Evolutionary conservation across 805 yeast species (phyloP).

Genomic region (Kodamaea lidongshanica): DNA sequence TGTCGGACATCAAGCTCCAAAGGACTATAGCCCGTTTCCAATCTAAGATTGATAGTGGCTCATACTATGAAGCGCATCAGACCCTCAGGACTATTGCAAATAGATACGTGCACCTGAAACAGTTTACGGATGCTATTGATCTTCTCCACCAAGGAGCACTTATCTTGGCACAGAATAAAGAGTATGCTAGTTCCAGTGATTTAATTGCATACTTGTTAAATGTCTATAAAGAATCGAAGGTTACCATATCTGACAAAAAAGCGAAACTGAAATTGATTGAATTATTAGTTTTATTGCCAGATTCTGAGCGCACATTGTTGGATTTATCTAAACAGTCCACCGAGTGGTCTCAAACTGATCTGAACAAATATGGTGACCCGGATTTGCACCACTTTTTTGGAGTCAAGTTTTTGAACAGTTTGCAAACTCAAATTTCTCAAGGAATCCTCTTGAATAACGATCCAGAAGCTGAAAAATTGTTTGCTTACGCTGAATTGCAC

Average conservation of each 20-base stretch:
- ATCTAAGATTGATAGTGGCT: slow-evolving; percentile 62
- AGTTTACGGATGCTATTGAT: slow-evolving; percentile 66
- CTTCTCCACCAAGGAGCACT: slow-evolving; percentile 66
- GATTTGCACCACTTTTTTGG: slow-evolving; percentile 73
- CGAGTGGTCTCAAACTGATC: slow-evolving; percentile 54
- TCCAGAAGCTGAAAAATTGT: slow-evolving; percentile 34
- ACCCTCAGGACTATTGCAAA: slow-evolving; percentile 85
- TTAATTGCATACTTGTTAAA: slow-evolving; percentile 66
- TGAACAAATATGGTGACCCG: slow-evolving; percentile 61
- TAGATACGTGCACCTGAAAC: slow-evolving; percentile 65
- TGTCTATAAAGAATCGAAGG: slow-evolving; percentile 50
- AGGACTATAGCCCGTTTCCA: slow-evolving; percentile 58
- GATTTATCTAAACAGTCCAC: slow-evolving; percentile 62
- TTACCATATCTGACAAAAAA: slow-evolving; percentile 30
- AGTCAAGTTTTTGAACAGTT: slow-evolving; percentile 45
- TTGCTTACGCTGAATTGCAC: slow-evolving; percentile 67
- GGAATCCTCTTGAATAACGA: too few species aligned
- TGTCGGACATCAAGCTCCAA: slow-evolving; percentile 5
- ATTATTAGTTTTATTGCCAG: slow-evolving; percentile 40
- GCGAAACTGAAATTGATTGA: slow-evolving; percentile 45
- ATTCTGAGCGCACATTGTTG: slow-evolving; percentile 43
- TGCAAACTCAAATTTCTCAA: slow-evolving; percentile 12
- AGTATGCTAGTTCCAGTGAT: slow-evolving; percentile 79
- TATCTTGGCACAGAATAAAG: slow-evolving; percentile 59
- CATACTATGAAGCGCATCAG: slow-evolving; percentile 94